Percentiles rank a stretch among this genome's conserved stretches.
Conservation (phyloP, 495 filamentous ascomycete species). For the Tetracladium setigerum region DNA sequence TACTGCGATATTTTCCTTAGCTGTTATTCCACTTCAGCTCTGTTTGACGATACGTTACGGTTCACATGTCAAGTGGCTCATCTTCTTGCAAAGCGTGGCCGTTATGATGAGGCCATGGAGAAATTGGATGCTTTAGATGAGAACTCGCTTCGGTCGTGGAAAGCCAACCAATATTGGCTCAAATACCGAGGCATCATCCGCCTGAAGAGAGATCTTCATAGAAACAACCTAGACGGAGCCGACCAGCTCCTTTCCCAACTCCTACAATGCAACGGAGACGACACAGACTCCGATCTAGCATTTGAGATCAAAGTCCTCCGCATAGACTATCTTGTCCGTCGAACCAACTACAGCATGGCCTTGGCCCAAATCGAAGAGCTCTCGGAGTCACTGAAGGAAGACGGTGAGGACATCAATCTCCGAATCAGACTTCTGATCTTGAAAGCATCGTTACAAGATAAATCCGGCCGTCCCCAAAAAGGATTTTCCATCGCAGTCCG, state of each 20-base stretch:
- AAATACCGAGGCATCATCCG: constrained; percentile 66
- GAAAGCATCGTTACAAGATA: constrained; percentile 68
- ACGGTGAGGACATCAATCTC: constrained; percentile 65
- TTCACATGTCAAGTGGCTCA: constrained; percentile 39
- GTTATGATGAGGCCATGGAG: constrained; percentile 61
- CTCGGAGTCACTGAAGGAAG: constrained; percentile 54
- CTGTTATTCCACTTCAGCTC: constrained; percentile 55
- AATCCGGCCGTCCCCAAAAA: constrained; percentile 63
- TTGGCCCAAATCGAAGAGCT: constrained; percentile 61
- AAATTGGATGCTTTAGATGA: constrained; percentile 59
- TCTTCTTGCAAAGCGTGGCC: constrained; percentile 45
- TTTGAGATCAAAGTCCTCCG: constrained; percentile 62
- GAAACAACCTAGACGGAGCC: constrained; percentile 59
- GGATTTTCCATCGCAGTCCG: constrained; percentile 79
- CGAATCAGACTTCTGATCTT: constrained; percentile 67
- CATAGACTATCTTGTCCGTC: constrained; percentile 63
- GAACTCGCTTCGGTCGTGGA: constrained; percentile 64
- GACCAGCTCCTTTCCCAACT: constrained; percentile 57
- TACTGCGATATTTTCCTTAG: constrained; percentile 70
- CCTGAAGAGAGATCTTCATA: constrained; percentile 62
- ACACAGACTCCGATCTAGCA: constrained; percentile 57
- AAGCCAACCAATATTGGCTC: constrained; percentile 72
- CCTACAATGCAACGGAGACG: constrained; percentile 35
- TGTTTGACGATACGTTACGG: constrained; percentile 73
- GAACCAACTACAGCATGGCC: constrained; percentile 53